Percentiles rank a stretch among this genome's conserved stretches.
phyloP scores from a whole-genome alignment of 2,329 filamentous ascomycete species.

The Pleomassaria siparia region DNA sequence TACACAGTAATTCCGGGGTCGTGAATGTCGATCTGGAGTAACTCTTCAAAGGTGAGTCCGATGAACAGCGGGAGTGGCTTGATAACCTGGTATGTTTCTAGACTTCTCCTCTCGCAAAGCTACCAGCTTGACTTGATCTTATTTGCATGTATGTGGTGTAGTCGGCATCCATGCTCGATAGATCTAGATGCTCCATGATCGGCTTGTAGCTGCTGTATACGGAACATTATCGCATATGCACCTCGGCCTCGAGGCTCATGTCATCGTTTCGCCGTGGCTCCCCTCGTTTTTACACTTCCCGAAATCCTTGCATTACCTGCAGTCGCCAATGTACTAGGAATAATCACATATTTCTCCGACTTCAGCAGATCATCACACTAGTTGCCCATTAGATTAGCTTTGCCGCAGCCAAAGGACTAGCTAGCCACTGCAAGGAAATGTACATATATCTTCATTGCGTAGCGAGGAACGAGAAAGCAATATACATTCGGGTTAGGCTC shows the following conservation, averaged over 20 bases:
- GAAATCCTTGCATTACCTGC: slow-evolving; percentile 6
- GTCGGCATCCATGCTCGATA: no score
- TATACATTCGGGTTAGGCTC: no score
- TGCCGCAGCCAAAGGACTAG: not conserved
- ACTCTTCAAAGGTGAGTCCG: not conserved
- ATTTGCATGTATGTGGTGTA: no score
- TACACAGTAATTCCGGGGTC: not conserved
- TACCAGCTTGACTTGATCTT: no score
- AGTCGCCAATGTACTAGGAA: slow-evolving; percentile 1
- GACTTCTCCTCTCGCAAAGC: not conserved
- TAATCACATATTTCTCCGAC: not conserved
- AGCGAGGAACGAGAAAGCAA: no score
- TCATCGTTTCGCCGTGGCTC: slow-evolving; percentile 3
- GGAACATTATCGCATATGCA: slow-evolving; percentile 1
- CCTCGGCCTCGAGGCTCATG: not conserved
- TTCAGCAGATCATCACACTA: slow-evolving; percentile 2
- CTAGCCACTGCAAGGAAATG: no score
- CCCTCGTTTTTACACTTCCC: slow-evolving; percentile 3
- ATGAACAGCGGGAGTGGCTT: slow-evolving; percentile 13
- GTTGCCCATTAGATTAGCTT: not conserved
- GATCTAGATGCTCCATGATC: no score
- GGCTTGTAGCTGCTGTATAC: not conserved
- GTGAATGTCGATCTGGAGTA: slow-evolving; percentile 2
- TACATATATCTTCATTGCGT: no score
- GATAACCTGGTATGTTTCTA: not conserved